phyloP scores from a whole-genome alignment of 2,329 filamentous ascomycete genomes.

The Diaporthe ilicicola region DNA sequence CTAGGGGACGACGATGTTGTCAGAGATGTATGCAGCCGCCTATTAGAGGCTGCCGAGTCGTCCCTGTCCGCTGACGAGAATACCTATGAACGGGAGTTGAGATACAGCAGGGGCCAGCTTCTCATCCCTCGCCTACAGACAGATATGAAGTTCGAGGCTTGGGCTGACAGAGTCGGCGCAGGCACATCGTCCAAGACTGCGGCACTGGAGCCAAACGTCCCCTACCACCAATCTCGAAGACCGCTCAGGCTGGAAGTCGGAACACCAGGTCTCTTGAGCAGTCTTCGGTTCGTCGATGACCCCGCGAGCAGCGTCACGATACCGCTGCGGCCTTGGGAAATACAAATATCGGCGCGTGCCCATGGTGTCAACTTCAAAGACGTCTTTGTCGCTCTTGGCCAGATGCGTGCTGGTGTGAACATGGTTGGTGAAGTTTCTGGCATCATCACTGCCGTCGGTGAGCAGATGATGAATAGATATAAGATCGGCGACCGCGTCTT shows the following conservation, averaged over 20 bases:
- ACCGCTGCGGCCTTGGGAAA: slow-evolving; percentile 33
- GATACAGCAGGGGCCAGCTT: slow-evolving; percentile 18
- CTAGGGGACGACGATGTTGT: neutral
- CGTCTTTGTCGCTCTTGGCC: slow-evolving; percentile 46
- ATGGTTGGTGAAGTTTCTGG: slow-evolving; percentile 47
- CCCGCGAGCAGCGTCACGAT: slow-evolving; percentile 17
- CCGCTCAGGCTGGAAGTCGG: slow-evolving; percentile 30
- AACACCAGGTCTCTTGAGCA: slow-evolving; percentile 26
- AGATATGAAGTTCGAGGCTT: slow-evolving; percentile 30
- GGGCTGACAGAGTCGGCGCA: slow-evolving; percentile 15
- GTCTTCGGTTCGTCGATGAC: slow-evolving; percentile 33
- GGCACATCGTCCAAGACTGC: neutral
- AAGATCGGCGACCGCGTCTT: slow-evolving; percentile 40
- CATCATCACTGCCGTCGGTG: slow-evolving; percentile 42
- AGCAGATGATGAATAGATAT: slow-evolving; percentile 37
- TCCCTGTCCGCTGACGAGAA: neutral
- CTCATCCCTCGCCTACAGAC: slow-evolving; percentile 28
- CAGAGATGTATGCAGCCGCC: neutral
- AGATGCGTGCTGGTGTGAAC: slow-evolving; percentile 39
- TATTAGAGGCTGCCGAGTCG: neutral
- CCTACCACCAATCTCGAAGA: slow-evolving; percentile 22
- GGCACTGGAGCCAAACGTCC: neutral
- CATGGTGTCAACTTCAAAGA: slow-evolving; percentile 47
- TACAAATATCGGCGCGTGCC: slow-evolving; percentile 37
- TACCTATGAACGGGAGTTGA: neutral